A percentile compares a stretch with the other conserved stretches of the same genome.
Evolutionary conservation across 2,329 filamentous ascomycete species (phyloP).

Genomic region (Penicillium brasilianum): DNA sequence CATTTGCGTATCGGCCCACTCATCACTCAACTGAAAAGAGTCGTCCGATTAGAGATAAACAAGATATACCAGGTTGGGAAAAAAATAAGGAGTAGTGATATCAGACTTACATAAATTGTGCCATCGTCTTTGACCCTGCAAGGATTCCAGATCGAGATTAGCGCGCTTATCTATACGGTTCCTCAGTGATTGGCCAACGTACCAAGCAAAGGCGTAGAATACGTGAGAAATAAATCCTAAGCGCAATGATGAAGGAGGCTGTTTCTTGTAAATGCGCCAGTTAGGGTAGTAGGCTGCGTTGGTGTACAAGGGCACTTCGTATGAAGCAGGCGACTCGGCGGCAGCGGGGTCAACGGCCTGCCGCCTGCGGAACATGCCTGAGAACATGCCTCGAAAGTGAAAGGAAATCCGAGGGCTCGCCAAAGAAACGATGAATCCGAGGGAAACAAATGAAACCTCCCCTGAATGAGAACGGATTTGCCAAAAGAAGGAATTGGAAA

Average conservation of each 20-base stretch:
- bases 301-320: slow-evolving; percentile 50
- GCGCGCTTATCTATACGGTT: slow-evolving; percentile 28
- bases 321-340: slow-evolving; percentile 27
- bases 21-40: slow-evolving; percentile 69
- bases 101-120: slow-evolving; percentile 69
- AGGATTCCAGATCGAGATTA: slow-evolving; percentile 31
- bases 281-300: slow-evolving; percentile 90
- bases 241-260: slow-evolving; percentile 75
- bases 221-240: slow-evolving; percentile 79
- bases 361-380: slow-evolving; percentile 26
- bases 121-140: slow-evolving; percentile 71
- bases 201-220: slow-evolving; percentile 80
- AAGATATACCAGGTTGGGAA: background rate
- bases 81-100: background rate
- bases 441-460: background rate
- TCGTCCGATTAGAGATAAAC: slow-evolving; percentile 11
- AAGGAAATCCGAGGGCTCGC: too few species aligned
- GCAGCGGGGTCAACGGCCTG: slow-evolving; percentile 25
- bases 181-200: slow-evolving; percentile 31
- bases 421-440: background rate
- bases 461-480: background rate
- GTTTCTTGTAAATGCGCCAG: slow-evolving; percentile 71
- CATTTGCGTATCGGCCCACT: slow-evolving; percentile 75
- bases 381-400: too few species aligned
- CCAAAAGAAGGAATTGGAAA: background rate